Evolutionary conservation across 345 rosid genomes (phyloP).

Genomic region (Murraya koenigii): DNA sequence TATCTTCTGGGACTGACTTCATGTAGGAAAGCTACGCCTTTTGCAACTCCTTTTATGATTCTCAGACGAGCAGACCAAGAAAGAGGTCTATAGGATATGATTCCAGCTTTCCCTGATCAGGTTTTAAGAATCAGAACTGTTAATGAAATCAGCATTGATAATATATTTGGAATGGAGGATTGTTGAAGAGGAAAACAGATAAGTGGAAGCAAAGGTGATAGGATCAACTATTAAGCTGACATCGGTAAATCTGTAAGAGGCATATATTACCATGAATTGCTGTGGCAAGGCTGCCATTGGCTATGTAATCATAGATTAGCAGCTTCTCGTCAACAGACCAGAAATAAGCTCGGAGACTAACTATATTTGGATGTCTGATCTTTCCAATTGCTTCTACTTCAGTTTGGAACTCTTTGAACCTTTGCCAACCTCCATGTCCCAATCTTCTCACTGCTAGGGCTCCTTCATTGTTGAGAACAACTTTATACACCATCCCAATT

Average conservation of each 20-base stretch:
- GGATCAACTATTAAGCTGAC: background rate
- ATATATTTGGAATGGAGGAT: background rate
- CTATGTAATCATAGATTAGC: conserved; percentile 74
- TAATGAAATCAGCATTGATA: background rate
- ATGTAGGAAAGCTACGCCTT: conserved; percentile 70
- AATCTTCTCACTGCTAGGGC: conserved; percentile 75
- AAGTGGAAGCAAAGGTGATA: background rate
- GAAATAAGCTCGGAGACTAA: conserved; percentile 81
- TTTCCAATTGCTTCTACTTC: conserved; percentile 86
- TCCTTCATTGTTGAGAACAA: conserved; percentile 68
- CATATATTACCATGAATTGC: conserved; percentile 66
- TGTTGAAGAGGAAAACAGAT: background rate
- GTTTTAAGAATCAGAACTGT: background rate
- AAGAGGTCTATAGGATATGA: conserved; percentile 46
- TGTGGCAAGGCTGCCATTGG: conserved; percentile 68
- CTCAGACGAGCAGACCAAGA: conserved; percentile 64
- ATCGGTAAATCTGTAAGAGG: background rate
- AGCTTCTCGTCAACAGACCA: conserved; percentile 91
- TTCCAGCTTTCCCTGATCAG: conserved; percentile 61
- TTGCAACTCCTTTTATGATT: conserved; percentile 75
- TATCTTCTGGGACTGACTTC: conserved; percentile 73
- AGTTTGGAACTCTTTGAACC: conserved; percentile 78
- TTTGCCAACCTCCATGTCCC: conserved; percentile 67
- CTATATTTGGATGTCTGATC: conserved; percentile 76
- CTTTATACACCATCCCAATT: conserved; percentile 81